Conservation (phyloP, 208 protist genomes). For the Balamuthia mandrillaris region DNA sequence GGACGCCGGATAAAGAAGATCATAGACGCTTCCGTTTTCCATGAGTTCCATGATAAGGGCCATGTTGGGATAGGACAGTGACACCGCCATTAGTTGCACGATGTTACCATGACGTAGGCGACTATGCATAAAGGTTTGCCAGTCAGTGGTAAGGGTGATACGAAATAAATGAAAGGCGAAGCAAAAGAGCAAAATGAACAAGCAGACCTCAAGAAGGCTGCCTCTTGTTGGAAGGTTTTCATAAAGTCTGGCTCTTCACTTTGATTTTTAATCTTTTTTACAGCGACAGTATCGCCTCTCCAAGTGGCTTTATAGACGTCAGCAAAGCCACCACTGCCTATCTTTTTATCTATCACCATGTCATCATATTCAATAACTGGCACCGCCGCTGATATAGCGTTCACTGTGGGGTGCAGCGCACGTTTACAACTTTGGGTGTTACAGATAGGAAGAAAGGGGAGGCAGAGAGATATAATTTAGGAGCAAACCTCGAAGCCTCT, state of each 20-base stretch:
- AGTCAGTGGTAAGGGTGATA: neutral
- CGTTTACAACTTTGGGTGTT: neutral
- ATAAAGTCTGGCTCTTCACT: neutral
- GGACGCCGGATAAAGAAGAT: constrained; percentile 27
- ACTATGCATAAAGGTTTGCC: neutral
- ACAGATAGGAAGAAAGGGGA: neutral
- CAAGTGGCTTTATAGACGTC: constrained; percentile 46
- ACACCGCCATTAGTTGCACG: constrained; percentile 69
- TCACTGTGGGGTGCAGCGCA: neutral
- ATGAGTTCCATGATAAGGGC: constrained; percentile 67
- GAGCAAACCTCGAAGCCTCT: neutral
- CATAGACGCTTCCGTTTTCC: constrained; percentile 46
- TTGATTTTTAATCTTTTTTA: constrained; percentile 38
- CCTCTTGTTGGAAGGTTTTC: constrained; percentile 24
- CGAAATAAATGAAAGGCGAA: neutral
- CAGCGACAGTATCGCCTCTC: constrained; percentile 48
- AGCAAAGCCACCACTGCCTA: constrained; percentile 46
- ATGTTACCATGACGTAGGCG: constrained; percentile 62
- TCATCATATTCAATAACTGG: neutral
- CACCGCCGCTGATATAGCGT: neutral
- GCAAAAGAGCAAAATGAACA: neutral
- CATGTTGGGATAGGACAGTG: constrained; percentile 50
- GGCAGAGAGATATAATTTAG: neutral
- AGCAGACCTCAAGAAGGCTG: constrained; percentile 10
- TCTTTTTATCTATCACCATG: neutral